Evolutionary conservation across 805 yeast species (phyloP).

Genomic region (Metschnikowia noctiluminum): DNA sequence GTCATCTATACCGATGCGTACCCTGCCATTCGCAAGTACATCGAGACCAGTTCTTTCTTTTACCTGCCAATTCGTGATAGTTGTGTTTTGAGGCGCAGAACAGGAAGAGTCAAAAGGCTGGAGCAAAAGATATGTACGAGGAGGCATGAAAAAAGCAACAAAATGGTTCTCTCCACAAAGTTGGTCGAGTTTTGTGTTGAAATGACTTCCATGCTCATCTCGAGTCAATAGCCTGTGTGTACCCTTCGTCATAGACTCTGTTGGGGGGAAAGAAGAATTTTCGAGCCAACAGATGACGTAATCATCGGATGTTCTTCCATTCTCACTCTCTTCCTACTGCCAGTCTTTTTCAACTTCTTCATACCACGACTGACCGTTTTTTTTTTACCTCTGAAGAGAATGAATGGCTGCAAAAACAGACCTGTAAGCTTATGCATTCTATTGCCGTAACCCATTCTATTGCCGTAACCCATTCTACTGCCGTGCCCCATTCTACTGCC

Average conservation of each 20-base stretch:
- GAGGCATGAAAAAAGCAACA: not conserved
- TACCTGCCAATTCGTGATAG: not conserved
- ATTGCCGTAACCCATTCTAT: constrained; percentile 4
- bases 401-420: not conserved
- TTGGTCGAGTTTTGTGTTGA: not conserved
- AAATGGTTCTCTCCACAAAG: not conserved
- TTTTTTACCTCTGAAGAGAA: not conserved
- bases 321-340: not conserved
- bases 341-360: not conserved
- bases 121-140: not conserved
- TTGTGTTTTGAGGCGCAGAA: not conserved
- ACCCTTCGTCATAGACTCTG: not conserved
- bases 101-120: not conserved
- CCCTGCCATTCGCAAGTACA: not conserved
- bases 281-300: not conserved
- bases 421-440: not conserved
- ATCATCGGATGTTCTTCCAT: constrained; percentile 1
- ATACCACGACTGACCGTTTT: not conserved
- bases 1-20: not conserved
- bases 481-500: constrained; percentile 4
- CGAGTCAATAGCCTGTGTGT: not conserved
- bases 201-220: not conserved
- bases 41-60: not conserved
- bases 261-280: not conserved
- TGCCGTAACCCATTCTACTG: constrained; percentile 3